These are phyloP conservation scores for Chrysanthemum seticuspe DNA, from an alignment of 129 eudicot genomes.

Conservation along the genomic window DNA sequence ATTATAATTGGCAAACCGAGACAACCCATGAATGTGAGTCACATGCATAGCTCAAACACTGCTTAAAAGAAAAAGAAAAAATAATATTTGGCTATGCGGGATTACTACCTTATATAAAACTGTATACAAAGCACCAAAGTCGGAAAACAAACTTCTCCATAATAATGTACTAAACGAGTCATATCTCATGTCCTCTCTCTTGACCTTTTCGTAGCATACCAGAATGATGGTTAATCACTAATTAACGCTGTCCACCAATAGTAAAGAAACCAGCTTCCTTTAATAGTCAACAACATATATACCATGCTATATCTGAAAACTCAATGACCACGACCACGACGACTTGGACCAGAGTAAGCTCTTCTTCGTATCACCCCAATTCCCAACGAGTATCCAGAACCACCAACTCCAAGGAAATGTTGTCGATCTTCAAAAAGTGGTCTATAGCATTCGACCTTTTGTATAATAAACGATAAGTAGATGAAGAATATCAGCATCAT, in stretches of 20 bases:
- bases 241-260: too few relatives aligned
- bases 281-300: slow-evolving; percentile 20
- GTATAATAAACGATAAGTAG: neutral
- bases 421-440: slow-evolving; percentile 11
- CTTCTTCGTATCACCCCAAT: slow-evolving; percentile 27
- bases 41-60: slow-evolving; percentile 1
- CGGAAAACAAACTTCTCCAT: neutral
- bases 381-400: slow-evolving; percentile 1
- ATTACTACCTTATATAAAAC: neutral
- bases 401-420: neutral
- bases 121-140: neutral
- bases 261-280: slow-evolving; percentile 5
- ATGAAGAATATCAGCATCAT: slow-evolving; percentile 14
- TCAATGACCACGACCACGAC: slow-evolving; percentile 46
- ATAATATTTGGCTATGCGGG: neutral
- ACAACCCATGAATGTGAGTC: neutral
- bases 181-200: neutral
- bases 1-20: too few relatives aligned
- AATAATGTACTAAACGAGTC: neutral
- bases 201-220: neutral
- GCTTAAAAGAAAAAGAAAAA: neutral
- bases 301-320: neutral
- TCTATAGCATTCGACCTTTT: slow-evolving; percentile 22
- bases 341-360: slow-evolving; percentile 51
- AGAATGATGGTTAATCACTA: too few relatives aligned